Evolutionary conservation across 371 early-diverging fungal genomes (phyloP).

Genomic region (Mortierella sp.): DNA sequence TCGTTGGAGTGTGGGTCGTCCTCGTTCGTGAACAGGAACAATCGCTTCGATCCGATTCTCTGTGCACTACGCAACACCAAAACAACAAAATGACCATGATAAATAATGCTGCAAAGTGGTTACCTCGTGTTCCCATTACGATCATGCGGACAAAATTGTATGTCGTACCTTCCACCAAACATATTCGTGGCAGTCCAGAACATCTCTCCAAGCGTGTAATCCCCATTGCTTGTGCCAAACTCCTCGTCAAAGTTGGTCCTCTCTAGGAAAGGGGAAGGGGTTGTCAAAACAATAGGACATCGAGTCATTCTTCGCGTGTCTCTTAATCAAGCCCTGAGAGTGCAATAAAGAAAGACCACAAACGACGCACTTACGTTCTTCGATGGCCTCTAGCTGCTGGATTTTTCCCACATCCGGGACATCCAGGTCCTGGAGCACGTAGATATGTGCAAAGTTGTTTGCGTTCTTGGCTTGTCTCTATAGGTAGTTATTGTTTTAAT

Average conservation of each 20-base stretch:
- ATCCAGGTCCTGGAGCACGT: slow-evolving; percentile 74
- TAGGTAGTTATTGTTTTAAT: not conserved
- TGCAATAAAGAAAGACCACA: not conserved
- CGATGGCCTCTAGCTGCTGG: slow-evolving; percentile 69
- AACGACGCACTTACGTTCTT: slow-evolving; percentile 60
- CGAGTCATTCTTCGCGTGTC: not conserved
- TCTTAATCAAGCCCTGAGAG: not conserved
- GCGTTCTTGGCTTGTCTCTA: slow-evolving; percentile 59
- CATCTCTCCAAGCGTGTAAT: slow-evolving; percentile 71
- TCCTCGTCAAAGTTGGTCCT: slow-evolving; percentile 59
- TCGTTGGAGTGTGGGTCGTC: slow-evolving; percentile 72
- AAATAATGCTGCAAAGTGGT: not conserved
- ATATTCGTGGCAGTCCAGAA: slow-evolving; percentile 74
- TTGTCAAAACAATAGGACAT: not conserved
- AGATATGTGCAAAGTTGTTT: slow-evolving; percentile 68
- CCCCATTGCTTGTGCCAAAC: slow-evolving; percentile 64
- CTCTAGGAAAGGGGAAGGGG: slow-evolving; percentile 18
- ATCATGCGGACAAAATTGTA: not conserved
- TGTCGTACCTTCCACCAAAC: slow-evolving; percentile 65
- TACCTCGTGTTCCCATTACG: not conserved
- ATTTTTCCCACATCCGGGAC: slow-evolving; percentile 72
- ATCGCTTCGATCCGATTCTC: slow-evolving; percentile 67
- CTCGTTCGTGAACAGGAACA: slow-evolving; percentile 79
- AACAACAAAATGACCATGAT: not conserved
- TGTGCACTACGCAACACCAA: slow-evolving; percentile 46